Evolutionary conservation across 2,329 filamentous ascomycete species (phyloP).

Genomic region (Lecanicillium sp.): DNA sequence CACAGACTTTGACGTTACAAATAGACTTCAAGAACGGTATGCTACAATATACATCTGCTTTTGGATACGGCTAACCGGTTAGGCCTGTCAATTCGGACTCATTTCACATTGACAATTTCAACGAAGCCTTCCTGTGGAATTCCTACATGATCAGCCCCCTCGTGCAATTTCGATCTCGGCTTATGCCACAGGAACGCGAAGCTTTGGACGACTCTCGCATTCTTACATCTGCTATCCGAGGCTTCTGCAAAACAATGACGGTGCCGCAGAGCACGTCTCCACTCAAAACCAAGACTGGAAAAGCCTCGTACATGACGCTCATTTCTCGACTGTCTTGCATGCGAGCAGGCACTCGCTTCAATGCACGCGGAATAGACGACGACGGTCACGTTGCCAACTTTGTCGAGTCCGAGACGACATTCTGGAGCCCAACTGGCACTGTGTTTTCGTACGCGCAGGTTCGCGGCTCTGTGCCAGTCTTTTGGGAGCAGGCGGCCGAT

Average conservation of each 20-base stretch:
- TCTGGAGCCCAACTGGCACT: constrained; percentile 70
- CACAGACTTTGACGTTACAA: constrained; percentile 94
- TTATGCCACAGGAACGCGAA: constrained; percentile 66
- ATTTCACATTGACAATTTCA: constrained; percentile 87
- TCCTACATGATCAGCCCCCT: constrained; percentile 96
- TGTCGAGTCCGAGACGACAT: constrained; percentile 93
- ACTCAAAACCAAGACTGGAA: constrained; percentile 57
- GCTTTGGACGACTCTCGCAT: constrained; percentile 81
- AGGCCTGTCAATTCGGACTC: constrained; percentile 67
- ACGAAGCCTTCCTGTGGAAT: constrained; percentile 93
- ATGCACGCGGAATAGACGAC: constrained; percentile 94
- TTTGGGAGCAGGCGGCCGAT: constrained; percentile 91
- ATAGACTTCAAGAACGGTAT: constrained; percentile 80
- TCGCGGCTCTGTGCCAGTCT: constrained; percentile 86
- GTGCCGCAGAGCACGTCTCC: constrained; percentile 72
- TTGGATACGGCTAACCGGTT: constrained; percentile 11
- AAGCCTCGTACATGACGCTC: constrained; percentile 77
- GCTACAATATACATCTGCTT: too few relatives aligned
- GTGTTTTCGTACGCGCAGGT: constrained; percentile 93
- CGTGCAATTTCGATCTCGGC: constrained; percentile 76
- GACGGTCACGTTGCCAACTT: constrained; percentile 97
- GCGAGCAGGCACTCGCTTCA: constrained; percentile 90
- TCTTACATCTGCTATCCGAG: constrained; percentile 86
- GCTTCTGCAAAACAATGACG: constrained; percentile 80
- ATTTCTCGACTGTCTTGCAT: constrained; percentile 87